These are phyloP conservation scores for Meyerozyma guilliermondii DNA, from an alignment of 1,139 yeast genomes.

Conservation along the genomic window DNA sequence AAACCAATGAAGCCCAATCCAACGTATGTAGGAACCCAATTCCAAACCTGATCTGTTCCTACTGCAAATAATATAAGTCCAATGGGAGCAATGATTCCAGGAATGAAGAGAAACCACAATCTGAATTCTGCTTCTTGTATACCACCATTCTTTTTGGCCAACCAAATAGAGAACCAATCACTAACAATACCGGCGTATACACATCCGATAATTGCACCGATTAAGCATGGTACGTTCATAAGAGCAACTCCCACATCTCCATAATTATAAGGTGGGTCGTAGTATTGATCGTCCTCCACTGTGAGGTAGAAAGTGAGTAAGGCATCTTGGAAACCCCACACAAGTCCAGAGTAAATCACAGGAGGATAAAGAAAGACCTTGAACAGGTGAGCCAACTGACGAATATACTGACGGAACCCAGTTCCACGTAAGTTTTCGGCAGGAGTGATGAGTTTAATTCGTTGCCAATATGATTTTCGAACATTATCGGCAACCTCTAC, in stretches of 20 bases:
- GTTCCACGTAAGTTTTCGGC: slow-evolving; percentile 17
- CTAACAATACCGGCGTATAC: slow-evolving; percentile 33
- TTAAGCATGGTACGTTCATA: slow-evolving; percentile 35
- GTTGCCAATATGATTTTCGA: slow-evolving; percentile 17
- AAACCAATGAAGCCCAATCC: slow-evolving; percentile 34
- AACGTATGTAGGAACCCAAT: slow-evolving; percentile 31
- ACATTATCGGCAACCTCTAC: slow-evolving; percentile 14
- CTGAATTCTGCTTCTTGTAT: slow-evolving; percentile 36
- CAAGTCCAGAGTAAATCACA: slow-evolving; percentile 28
- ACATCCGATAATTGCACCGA: slow-evolving; percentile 36
- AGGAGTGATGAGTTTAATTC: slow-evolving; percentile 20
- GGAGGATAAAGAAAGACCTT: slow-evolving; percentile 32
- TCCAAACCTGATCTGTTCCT: slow-evolving; percentile 26
- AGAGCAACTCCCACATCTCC: slow-evolving; percentile 26
- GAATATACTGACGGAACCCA: slow-evolving; percentile 24
- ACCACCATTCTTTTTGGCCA: slow-evolving; percentile 33
- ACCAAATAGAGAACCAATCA: slow-evolving; percentile 34
- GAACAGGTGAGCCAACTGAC: slow-evolving; percentile 20
- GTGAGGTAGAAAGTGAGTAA: slow-evolving; percentile 35
- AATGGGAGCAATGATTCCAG: slow-evolving; percentile 32
- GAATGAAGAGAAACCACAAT: slow-evolving; percentile 28
- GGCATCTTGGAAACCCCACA: slow-evolving; percentile 38
- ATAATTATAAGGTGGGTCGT: slow-evolving; percentile 28
- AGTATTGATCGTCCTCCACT: slow-evolving; percentile 30
- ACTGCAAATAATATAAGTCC: slow-evolving; percentile 33